Evolutionary conservation across 306 rosid species (phyloP), one percentile per base, ranked within the genome.

Genomic region (Cotoneaster glaucophyllus): DNA sequence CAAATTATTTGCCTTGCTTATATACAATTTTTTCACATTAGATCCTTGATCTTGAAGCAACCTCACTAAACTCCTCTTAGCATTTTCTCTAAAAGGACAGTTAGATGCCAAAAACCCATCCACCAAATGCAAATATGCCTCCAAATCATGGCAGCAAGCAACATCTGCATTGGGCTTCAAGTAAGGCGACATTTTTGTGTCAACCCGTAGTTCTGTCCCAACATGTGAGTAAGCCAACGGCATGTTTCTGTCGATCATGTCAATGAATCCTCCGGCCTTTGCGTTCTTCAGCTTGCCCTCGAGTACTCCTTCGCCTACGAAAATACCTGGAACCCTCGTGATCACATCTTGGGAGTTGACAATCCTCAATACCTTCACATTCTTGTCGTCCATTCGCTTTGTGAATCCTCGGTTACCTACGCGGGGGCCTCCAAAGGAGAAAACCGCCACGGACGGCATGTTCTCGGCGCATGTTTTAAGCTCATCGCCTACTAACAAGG

Each of bases 331-430:
- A 0, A 91, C 96, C 24, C 88, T 85, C 0, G 99, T 96, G 11
- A 96, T 89, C 74, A 96, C 89, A 10, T 96, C 99, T 63, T 92
- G 98, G 0, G 93, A 85, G 71, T 96, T 96, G 18, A 96, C 99
- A 11, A 96, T 86, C 54, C 99, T 63, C 2, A 96, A 19, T 0
- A 96, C 98, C 17, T 92, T 96, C 39, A 92, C 99, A 0, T 84
- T 82, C 0, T 83, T 80, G 0, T 41, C 31, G 0, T 73, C 73
- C 0, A 96, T 64, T 0, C 87, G 72, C 3, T 90, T 71, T 2
- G 96, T 91, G 3, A 92, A 92, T 3, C 74, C 82, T 24, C 78
- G 85, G 82, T 96, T 96, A 0, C 99, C 98, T 0, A 90, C 99
- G 0, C 96, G 86, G 12, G 99, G 99, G 5, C 99, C 98, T 0